A percentile compares a stretch with the other conserved stretches of the same genome.
These are phyloP conservation scores for Tricholoma saponaceum DNA, from an alignment of 768 basidiomycete species.

Conservation along the genomic window DNA sequence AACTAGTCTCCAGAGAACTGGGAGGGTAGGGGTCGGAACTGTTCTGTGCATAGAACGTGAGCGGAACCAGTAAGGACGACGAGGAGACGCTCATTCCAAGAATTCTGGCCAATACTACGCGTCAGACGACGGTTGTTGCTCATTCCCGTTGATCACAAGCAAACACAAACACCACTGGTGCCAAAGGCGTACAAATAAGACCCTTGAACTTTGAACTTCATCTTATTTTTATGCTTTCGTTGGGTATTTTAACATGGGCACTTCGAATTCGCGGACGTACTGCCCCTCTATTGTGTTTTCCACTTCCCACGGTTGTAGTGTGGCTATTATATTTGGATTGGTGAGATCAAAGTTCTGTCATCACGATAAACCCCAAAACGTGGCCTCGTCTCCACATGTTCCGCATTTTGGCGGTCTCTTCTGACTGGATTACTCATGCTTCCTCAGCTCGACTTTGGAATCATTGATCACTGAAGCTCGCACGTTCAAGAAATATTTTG, in stretches of 20 bases:
- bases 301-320: neutral
- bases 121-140: neutral
- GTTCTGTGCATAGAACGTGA: conserved; percentile 25
- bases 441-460: too few species aligned
- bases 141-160: neutral
- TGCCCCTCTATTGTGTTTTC: neutral
- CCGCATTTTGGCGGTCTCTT: too few species aligned
- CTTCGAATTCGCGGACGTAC: neutral
- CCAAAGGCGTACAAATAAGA: neutral
- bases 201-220: neutral
- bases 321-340: too few species aligned
- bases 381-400: too few species aligned
- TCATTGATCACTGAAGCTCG: too few species aligned
- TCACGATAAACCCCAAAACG: neutral
- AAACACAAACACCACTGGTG: neutral
- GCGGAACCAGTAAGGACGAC: conserved; percentile 21
- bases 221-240: too few species aligned
- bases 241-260: too few species aligned
- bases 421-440: too few species aligned
- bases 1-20: conserved; percentile 26
- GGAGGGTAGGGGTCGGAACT: conserved; percentile 8
- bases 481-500: neutral
- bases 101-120: neutral
- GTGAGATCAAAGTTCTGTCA: neutral
- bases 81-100: neutral